phyloP scores from a whole-genome alignment of 2,329 filamentous ascomycete species.

The Epicoccum nigrum region DNA sequence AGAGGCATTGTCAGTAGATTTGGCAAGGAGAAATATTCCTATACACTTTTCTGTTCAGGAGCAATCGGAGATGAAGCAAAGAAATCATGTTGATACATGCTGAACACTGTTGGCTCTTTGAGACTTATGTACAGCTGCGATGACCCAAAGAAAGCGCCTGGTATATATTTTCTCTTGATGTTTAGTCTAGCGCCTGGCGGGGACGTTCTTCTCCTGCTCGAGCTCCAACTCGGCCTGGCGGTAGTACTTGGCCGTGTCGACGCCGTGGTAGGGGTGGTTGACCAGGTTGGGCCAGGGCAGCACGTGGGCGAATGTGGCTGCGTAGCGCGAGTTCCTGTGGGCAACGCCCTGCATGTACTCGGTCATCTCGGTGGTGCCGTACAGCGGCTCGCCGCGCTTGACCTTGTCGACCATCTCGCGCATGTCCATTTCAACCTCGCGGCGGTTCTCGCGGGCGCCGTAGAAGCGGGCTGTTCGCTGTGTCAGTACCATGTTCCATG shows the following conservation, averaged over 20 bases:
- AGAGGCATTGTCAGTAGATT: no score
- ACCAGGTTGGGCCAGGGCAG: conserved; percentile 99
- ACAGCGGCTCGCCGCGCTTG: conserved; percentile 87
- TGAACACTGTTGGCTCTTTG: conserved; percentile 28
- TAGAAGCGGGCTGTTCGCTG: conserved; percentile 81
- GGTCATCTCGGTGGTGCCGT: conserved; percentile 78
- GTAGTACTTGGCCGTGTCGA: conserved; percentile 99
- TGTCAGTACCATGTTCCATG: conserved; percentile 2
- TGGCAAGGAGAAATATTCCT: neutral
- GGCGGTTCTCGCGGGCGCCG: conserved; percentile 88
- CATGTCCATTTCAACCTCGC: conserved; percentile 97
- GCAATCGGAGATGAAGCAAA: neutral
- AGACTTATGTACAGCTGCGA: conserved; percentile 36
- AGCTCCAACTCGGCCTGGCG: conserved; percentile 92
- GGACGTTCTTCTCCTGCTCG: conserved; percentile 68
- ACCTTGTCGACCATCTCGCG: conserved; percentile 96
- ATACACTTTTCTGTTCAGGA: no score
- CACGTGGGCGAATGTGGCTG: conserved; percentile 79
- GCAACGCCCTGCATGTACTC: conserved; percentile 95
- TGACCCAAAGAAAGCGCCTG: conserved; percentile 25
- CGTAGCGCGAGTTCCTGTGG: conserved; percentile 89
- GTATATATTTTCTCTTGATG: conserved; percentile 16
- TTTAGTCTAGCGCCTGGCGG: conserved; percentile 14
- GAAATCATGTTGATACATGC: conserved; percentile 40
- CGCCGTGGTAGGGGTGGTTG: conserved; percentile 85